Evolutionary conservation across 1,284 basidiomycete species (phyloP).

Genomic region (Tetrapyrgos nigripes): DNA sequence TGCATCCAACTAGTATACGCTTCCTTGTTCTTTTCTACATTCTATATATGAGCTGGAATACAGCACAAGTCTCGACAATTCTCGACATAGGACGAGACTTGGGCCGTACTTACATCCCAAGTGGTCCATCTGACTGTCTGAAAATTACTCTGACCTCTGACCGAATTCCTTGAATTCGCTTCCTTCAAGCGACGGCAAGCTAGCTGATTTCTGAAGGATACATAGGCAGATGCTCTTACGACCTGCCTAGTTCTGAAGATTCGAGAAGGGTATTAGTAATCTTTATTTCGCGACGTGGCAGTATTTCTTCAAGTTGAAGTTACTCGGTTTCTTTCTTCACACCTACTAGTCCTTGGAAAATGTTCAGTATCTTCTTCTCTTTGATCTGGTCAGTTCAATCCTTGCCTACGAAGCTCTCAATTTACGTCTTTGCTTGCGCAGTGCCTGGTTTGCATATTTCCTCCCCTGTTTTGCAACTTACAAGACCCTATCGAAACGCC

Average conservation of each 20-base stretch:
- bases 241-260: too few species aligned
- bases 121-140: too few species aligned
- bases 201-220: too few species aligned
- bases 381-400: slow-evolving; percentile 6
- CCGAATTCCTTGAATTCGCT: too few species aligned
- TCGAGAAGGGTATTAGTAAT: too few species aligned
- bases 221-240: too few species aligned
- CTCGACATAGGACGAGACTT: too few species aligned
- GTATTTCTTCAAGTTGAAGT: neutral
- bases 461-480: slow-evolving; percentile 68
- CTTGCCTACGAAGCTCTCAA: slow-evolving; percentile 7
- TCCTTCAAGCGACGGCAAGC: too few species aligned
- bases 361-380: slow-evolving; percentile 14
- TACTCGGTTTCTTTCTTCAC: neutral
- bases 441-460: slow-evolving; percentile 74
- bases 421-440: slow-evolving; percentile 30
- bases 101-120: too few species aligned
- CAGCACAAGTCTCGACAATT: slow-evolving; percentile 2
- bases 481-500: slow-evolving; percentile 68
- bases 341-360: neutral
- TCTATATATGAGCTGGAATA: neutral
- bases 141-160: too few species aligned
- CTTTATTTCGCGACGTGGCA: neutral
- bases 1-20: too few species aligned
- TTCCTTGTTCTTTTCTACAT: slow-evolving; percentile 1